Evolutionary conservation across 208 protist genomes (phyloP), one percentile per base, ranked within the genome.

Genomic region (Wallacemonas sp.): DNA sequence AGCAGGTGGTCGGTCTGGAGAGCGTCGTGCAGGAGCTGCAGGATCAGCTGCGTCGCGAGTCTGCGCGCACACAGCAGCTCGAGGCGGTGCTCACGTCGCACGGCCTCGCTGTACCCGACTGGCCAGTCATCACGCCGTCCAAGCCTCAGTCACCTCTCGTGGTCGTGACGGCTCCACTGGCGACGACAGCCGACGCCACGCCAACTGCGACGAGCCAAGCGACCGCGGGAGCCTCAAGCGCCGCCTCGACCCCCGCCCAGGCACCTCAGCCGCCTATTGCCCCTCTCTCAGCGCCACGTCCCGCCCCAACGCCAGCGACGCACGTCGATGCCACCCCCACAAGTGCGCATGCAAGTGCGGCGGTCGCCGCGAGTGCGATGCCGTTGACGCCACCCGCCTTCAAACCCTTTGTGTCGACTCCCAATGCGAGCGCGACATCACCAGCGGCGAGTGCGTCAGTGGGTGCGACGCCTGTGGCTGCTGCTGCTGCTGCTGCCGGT

Each of bases 1-100:
- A 55, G 47, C 68, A 77, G 47, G 41, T 83, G 3, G 60, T 21
- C 2, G 61, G 62, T 2, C 72, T 94, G 34, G 84, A 94, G 74
- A 48, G 43, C 19, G 33, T 88, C 8, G 76, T 94, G 55, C 74
- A 85, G 5, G 61, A 81, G 49, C 61, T 94, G 43, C 82, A 94
- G 70, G 63, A 72, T 52, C 76, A 83, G 44, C 65, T 94, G 21
- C 73, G 78, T 9, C 46, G 47, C 12, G 82, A 84, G 58, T 55
- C 69, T 8, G 65, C 47, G 0, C 71, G 73, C 12, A 36, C 71
- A 26, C 61, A 46, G 64, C 65, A 71, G 77, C 81, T 81, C 12
- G 64, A 56, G 1, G 21, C 34, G n/a, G 33, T 69, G 49, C 69
- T 88, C 39, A 27, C 48, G 39, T 44, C 21, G 23, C 47, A 83